These are phyloP conservation scores for Didymella keratinophila DNA, from an alignment of 2,329 filamentous ascomycete genomes.

Conservation along the genomic window DNA sequence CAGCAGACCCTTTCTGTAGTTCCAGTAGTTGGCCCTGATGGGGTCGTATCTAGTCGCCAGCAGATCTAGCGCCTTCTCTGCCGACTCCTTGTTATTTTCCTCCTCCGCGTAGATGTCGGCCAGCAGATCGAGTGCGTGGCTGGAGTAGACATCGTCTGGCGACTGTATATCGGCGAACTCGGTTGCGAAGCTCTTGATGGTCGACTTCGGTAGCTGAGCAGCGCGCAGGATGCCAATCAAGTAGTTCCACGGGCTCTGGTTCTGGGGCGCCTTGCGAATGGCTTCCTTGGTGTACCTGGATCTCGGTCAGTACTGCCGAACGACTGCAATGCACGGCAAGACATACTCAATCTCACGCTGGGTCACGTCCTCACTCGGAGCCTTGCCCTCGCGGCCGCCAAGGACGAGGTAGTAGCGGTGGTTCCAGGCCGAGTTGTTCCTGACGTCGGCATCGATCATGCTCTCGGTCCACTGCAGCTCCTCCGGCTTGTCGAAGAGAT, in stretches of 20 bases:
- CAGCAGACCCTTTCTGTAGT: slow-evolving; percentile 66
- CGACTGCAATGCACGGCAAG: background rate
- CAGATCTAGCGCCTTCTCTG: slow-evolving; percentile 73
- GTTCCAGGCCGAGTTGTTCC: slow-evolving; percentile 98
- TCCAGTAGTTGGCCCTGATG: slow-evolving; percentile 91
- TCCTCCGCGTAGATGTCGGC: slow-evolving; percentile 70
- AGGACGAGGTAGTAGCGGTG: slow-evolving; percentile 96
- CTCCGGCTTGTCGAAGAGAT: slow-evolving; percentile 60
- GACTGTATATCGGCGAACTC: slow-evolving; percentile 61
- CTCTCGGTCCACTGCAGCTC: slow-evolving; percentile 76
- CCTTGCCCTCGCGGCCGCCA: slow-evolving; percentile 58
- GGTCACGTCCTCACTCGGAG: slow-evolving; percentile 62
- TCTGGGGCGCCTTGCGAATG: slow-evolving; percentile 84
- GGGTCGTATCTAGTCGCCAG: slow-evolving; percentile 89
- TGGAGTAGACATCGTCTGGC: slow-evolving; percentile 64
- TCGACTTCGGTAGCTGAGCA: slow-evolving; percentile 60
- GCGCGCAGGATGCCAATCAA: slow-evolving; percentile 77
- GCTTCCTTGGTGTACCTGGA: slow-evolving; percentile 68
- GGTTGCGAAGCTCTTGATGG: slow-evolving; percentile 62
- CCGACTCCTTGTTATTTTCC: slow-evolving; percentile 65
- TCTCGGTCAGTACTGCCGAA: slow-evolving; percentile 25
- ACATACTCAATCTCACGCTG: slow-evolving; percentile 76
- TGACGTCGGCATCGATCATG: slow-evolving; percentile 79
- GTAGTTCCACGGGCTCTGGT: slow-evolving; percentile 95
- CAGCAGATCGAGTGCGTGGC: slow-evolving; percentile 72